Evolutionary conservation across 345 rosid genomes (phyloP), one percentile per base, ranked within the genome.

Genomic region (Euphorbia lathyris): DNA sequence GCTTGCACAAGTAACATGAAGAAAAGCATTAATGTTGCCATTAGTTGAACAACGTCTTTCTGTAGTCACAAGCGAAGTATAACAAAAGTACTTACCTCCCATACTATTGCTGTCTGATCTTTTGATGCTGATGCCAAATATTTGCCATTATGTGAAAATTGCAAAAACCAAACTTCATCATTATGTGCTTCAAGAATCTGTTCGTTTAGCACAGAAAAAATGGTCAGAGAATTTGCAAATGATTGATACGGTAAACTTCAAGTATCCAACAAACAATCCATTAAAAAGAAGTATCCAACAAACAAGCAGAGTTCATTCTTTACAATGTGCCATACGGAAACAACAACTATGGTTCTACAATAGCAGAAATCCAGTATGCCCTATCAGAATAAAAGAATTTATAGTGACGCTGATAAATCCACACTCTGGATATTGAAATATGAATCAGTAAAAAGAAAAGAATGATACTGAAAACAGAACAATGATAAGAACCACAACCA

Each of bases 111-210:
- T 32, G 85, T 74, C 13, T 65, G 75, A 79, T 88, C 93, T 63
- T 56, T 77, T 55, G 93, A 88, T 17, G 88, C 72, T 19, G 93
- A 88, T 68, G 93, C 93, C 66, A 88, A 72, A 79, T 79, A 88
- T 69, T 82, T 88, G 52, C 90, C 90, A 53, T 80, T 83, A 72
- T 84, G 88, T 68, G 93, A 88, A 81, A 88, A 88, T 83, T 83
- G 80, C 85, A 88, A 70, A 70, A 81, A 86, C 93, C 90, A 88
- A 42, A 88, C 87, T 71, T 88, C 93, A 74, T 83, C 88, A 3
- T 67, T 75, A 80, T 88, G 93, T 43, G 77, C 84, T 67, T 88
- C 78, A 56, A 88, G 66, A 74, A 83, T 63, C 93, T 88, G 84
- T 66, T 66, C 72, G 62, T 70, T 66, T 22, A 43, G 66, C 27